Evolutionary conservation across 176 grass and related monocot genomes (phyloP), one percentile per base, ranked within the genome.

Genomic region (Raddia distichophylla): DNA sequence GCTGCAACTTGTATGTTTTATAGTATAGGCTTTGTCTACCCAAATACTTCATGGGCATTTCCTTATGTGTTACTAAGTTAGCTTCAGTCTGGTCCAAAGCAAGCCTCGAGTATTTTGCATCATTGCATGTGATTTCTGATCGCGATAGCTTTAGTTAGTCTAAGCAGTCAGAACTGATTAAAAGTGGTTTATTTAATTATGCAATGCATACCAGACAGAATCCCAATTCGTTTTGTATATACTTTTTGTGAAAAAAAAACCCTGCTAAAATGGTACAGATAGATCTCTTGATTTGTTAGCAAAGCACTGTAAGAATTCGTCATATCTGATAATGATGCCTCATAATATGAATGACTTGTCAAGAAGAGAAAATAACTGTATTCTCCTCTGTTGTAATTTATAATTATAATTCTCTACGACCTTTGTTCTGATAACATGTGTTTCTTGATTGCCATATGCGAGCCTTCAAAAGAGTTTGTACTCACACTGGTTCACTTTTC

Each of bases 31-130:
- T 67, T 53, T 64, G 43, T 84, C 60, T 67, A 63, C 34, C 51
- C 75, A 67, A 79, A 34, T 65, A 44, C 62, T 71, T 79, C 40
- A 15, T 15, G 48, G 58, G 69, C 37, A 47, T 42, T 58, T 60
- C 58, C 33, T 10, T 72, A 72, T 16, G 16, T 16, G 4, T 43
- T 48, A 47, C 56, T 71, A 60, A 59, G 53, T 70, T 53, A 52
- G 10, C 45, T 51, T 82, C 68, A 63, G 17, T 11, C 45, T 82
- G 66, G 42, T 20, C 55, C 14, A 48, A 46, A 81, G 47, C n/a
- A 58, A 69, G 53, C 56, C n/a, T 8, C 0, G 22, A n/a, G 57
- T 35, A 12, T 50, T 78, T 27, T 62, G n/a, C 43, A 22, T 60
- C 34, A 64, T 27, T 62, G n/a, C 43, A 22, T 60, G 18, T 19